Conservation (phyloP, 2,329 filamentous ascomycete genomes). For the Nigrospora osmanthi region DNA sequence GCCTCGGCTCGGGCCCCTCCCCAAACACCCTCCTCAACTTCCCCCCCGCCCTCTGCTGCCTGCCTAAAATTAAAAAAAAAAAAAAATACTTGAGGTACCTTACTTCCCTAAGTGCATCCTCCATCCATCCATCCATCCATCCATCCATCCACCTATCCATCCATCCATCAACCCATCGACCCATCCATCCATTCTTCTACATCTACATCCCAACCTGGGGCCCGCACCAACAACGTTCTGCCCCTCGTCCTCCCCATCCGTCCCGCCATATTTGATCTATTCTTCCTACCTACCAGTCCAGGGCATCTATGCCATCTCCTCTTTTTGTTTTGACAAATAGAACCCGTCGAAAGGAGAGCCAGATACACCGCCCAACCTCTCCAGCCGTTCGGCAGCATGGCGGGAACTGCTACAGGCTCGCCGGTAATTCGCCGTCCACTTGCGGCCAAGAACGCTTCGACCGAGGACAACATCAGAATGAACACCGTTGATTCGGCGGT, state of each 20-base stretch:
- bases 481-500: constrained; percentile 26
- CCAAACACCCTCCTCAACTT: too few relatives aligned
- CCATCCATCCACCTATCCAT: too few relatives aligned
- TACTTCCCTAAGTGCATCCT: too few relatives aligned
- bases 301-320: constrained; percentile 18
- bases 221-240: background rate
- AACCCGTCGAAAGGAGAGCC: constrained; percentile 5
- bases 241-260: constrained; percentile 7
- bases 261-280: constrained; percentile 16
- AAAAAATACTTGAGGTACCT: too few relatives aligned
- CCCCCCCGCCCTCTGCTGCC: too few relatives aligned
- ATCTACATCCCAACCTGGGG: too few relatives aligned
- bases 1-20: too few relatives aligned
- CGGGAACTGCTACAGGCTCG: constrained; percentile 30
- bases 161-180: too few relatives aligned
- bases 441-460: constrained; percentile 20
- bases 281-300: constrained; percentile 17
- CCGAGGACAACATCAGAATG: constrained; percentile 28
- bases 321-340: constrained; percentile 15
- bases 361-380: constrained; percentile 1
- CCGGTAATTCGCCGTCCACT: constrained; percentile 28
- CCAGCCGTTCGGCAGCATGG: constrained; percentile 24
- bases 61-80: too few relatives aligned
- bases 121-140: too few relatives aligned
- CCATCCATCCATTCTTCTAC: too few relatives aligned